phyloP scores from a whole-genome alignment of 352 stramenopile species.

The Vaucheria bursata region DNA sequence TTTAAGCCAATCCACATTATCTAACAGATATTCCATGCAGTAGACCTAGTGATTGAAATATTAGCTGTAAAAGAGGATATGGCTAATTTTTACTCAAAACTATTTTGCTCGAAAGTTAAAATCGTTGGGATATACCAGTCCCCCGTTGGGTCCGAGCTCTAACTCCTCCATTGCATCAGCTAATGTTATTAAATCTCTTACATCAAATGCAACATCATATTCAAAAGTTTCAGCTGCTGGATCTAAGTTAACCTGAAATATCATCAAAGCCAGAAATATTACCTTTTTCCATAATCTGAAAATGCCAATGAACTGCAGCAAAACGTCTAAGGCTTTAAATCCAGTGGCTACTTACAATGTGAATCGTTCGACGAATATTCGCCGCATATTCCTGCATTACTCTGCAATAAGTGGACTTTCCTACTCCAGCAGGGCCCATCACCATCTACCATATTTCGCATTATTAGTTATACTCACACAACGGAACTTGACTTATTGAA shows the following conservation, averaged over 20 bases:
- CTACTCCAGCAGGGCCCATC: constrained; percentile 68
- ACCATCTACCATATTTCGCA: constrained; percentile 60
- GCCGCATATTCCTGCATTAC: constrained; percentile 81
- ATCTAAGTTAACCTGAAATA: constrained; percentile 80
- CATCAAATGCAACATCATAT: constrained; percentile 43
- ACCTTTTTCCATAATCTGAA: neutral
- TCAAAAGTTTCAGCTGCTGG: constrained; percentile 79
- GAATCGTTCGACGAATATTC: constrained; percentile 23
- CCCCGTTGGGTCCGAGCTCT: constrained; percentile 87
- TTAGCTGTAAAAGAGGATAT: no score
- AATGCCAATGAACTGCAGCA: no score
- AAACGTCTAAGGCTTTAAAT: neutral
- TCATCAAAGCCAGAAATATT: constrained; percentile 64
- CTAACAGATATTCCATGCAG: constrained; percentile 97
- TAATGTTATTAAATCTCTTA: constrained; percentile 85
- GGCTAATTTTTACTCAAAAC: no score
- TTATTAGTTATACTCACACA: no score
- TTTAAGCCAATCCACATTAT: constrained; percentile 96
- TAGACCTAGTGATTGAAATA: no score
- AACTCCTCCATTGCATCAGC: constrained; percentile 84
- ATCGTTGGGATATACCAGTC: constrained; percentile 60
- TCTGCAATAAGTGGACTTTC: constrained; percentile 98
- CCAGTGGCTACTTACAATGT: constrained; percentile 12
- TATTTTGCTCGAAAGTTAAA: no score
- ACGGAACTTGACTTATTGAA: no score